Base-by-base conservation (phyloP, 164 flowering plant species). In the Buxus sempervirens region DNA sequence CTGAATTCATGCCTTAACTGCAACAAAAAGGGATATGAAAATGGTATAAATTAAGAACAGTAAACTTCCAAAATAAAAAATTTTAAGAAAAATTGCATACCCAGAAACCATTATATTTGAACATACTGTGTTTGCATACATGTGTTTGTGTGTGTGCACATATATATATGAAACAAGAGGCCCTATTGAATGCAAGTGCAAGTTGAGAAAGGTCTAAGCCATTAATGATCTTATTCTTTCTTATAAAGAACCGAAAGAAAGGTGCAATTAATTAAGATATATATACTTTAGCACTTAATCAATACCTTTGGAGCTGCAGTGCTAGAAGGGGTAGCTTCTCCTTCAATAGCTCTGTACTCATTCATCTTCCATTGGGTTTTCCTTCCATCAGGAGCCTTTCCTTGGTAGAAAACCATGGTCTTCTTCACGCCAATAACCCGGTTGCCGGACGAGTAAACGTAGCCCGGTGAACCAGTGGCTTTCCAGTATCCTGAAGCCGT, bases 361-460 rank as follows among this genome's bases (percentile, higher is more conserved):
- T 82, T 81, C 90, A 86, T 82, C 70, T 86, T 86, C 90, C 90
- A 86, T 26, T 76, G 75, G 36, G 90, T 86, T 73, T 86, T 86
- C 9, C 53, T 75, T 15, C 91, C 91, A 9, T 69, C 77, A 2
- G 90, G 90, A 60, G 87, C 88, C 68, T 79, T 79, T 41, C 89
- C 88, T 21, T 45, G 54, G 72, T 88, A 84, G 75, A 86, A 85
- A 21, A 88, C 89, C 88, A 86, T 82, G n/a, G 85, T 85, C 66
- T 78, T 80, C 73, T 81, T 89, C 49, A 71, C 25, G 0, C 95
- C 91, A 15, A 89, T 83, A 9, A 68, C 62, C 3, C 82, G 78
- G 41, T 73, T 75, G 23, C 65, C 59, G 0, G 79, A 64, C 0
- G 88, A 87, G 70, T 77, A 88, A 19, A 85, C 86, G 38, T 23